These are phyloP conservation scores for Wickerhamiella hasegawae DNA, from an alignment of 805 yeast species.

Conservation along the genomic window DNA sequence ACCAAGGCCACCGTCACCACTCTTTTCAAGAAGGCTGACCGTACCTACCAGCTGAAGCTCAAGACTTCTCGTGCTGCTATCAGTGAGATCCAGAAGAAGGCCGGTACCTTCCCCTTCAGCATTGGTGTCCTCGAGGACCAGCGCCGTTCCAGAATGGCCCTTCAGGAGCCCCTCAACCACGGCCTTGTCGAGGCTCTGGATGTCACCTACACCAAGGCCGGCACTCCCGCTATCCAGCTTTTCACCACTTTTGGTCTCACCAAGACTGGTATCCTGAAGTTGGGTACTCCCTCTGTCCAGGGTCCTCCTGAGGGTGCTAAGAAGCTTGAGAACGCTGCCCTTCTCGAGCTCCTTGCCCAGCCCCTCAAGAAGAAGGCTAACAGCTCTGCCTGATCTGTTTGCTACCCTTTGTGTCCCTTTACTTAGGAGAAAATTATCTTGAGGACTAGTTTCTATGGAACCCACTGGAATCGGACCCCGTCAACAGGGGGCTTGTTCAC, in stretches of 20 bases:
- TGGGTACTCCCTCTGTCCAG: conserved; percentile 35
- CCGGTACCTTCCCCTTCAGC: conserved; percentile 53
- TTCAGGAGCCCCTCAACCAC: conserved; percentile 56
- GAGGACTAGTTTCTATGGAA: no score
- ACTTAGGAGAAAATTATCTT: no score
- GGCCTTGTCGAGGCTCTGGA: conserved; percentile 53
- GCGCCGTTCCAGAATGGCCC: conserved; percentile 56
- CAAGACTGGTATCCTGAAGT: conserved; percentile 52
- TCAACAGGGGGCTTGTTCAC: no score
- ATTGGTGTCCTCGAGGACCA: conserved; percentile 51
- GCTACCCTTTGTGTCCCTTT: no score
- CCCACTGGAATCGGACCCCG: no score
- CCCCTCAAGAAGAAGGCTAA: conserved; percentile 38
- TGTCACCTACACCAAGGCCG: conserved; percentile 49
- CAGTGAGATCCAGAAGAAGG: conserved; percentile 51
- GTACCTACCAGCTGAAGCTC: conserved; percentile 48
- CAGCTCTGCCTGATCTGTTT: no score
- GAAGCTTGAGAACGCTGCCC: conserved; percentile 32
- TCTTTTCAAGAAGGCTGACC: conserved; percentile 54
- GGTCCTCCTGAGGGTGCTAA: conserved; percentile 40
- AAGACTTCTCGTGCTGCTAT: conserved; percentile 52
- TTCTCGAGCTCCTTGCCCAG: conserved; percentile 29
- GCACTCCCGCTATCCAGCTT: conserved; percentile 50
- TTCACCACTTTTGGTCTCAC: conserved; percentile 65
- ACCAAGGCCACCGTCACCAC: conserved; percentile 45